phyloP scores from a whole-genome alignment of 257 asterid species.

The Osmanthus fragrans region DNA sequence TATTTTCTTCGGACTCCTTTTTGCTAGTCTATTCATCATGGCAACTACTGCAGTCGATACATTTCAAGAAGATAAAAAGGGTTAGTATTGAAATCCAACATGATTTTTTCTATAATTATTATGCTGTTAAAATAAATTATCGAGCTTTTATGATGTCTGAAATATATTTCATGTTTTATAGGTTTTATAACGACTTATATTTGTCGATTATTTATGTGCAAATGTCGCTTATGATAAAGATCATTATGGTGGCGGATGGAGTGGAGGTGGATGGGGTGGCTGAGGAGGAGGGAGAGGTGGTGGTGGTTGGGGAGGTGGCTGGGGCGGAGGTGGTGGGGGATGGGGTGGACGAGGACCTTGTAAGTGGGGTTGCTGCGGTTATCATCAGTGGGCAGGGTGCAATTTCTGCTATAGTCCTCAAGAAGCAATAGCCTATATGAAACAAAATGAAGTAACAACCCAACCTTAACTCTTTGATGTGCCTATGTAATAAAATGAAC shows the following conservation, averaged over 20 bases:
- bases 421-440: neutral
- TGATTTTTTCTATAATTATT: neutral
- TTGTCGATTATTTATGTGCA: neutral
- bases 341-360: neutral
- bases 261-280: neutral
- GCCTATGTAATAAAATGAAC: neutral
- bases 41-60: neutral
- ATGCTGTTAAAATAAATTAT: too few species aligned
- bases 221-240: neutral
- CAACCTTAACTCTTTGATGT: neutral
- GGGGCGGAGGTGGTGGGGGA: neutral
- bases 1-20: neutral
- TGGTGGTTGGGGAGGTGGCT: neutral
- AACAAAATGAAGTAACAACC: neutral
- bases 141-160: too few species aligned
- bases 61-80: neutral
- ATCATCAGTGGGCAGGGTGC: conserved; percentile 1
- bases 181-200: neutral
- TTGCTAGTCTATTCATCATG: neutral
- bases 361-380: neutral
- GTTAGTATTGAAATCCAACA: neutral
- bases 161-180: neutral
- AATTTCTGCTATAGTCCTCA: neutral
- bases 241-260: conserved; percentile 6
- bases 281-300: neutral